Conservation (phyloP, 495 filamentous ascomycete genomes). For the Aspergillus bertholletiae region DNA sequence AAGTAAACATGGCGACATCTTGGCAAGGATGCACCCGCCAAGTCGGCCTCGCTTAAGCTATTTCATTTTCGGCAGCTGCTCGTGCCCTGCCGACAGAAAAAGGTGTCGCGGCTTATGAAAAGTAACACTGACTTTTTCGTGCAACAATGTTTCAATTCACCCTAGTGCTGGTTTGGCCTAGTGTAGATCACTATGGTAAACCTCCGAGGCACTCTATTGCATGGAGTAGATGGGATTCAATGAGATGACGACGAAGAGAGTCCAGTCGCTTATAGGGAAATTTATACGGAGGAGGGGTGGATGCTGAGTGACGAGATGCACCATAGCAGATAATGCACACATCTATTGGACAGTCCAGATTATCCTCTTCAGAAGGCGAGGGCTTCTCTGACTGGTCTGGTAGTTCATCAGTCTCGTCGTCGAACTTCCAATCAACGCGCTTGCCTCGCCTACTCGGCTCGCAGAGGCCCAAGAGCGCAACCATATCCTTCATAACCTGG, state of each 20-base stretch:
- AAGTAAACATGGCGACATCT: no score
- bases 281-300: conserved; percentile 26
- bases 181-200: no score
- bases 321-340: conserved; percentile 28
- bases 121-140: no score
- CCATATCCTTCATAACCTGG: conserved; percentile 28
- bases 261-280: conserved; percentile 25
- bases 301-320: conserved; percentile 21
- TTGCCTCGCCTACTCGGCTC: conserved; percentile 24
- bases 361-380: conserved; percentile 11
- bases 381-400: conserved; percentile 13
- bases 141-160: no score
- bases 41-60: no score
- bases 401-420: conserved; percentile 11
- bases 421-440: conserved; percentile 20
- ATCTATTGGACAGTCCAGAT: conserved; percentile 19
- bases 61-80: no score
- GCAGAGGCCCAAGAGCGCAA: conserved; percentile 18
- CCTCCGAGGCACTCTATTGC: no score
- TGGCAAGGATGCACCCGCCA: no score
- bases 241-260: conserved; percentile 29
- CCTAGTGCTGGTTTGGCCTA: no score
- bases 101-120: no score
- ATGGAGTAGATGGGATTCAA: conserved; percentile 21
- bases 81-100: no score